Evolutionary conservation across 1,284 basidiomycete genomes (phyloP).

Genomic region (Ganoderma meredithae): DNA sequence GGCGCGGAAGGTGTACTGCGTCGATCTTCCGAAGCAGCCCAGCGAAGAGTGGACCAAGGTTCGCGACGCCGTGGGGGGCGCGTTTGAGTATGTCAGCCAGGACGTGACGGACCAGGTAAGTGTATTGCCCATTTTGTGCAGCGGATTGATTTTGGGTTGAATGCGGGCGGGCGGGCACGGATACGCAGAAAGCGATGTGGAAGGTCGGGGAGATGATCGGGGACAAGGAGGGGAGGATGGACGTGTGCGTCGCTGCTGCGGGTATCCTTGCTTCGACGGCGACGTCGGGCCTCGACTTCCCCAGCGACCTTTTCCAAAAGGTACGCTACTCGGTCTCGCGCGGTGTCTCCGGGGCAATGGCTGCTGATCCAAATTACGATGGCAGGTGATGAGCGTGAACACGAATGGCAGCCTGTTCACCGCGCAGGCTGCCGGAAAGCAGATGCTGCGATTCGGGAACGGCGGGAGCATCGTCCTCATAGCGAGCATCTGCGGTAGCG

Average conservation of each 20-base stretch:
- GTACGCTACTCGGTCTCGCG: conserved; percentile 42
- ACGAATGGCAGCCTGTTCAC: conserved; percentile 79
- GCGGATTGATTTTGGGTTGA: no score
- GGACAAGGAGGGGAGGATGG: conserved; percentile 68
- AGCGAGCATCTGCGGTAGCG: conserved; percentile 85
- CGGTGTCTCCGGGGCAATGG: not conserved
- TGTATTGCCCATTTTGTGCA: not conserved
- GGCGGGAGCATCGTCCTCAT: conserved; percentile 84
- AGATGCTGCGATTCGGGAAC: conserved; percentile 75
- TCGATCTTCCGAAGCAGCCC: conserved; percentile 74
- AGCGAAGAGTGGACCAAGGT: conserved; percentile 72
- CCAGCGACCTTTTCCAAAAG: conserved; percentile 72
- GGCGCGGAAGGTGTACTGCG: conserved; percentile 76
- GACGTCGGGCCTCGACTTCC: conserved; percentile 47
- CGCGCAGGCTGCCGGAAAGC: conserved; percentile 79
- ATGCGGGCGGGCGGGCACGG: not conserved
- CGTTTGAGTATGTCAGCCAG: conserved; percentile 69
- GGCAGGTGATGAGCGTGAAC: conserved; percentile 77
- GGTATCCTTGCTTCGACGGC: conserved; percentile 52
- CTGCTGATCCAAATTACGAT: not conserved
- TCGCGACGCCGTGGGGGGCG: conserved; percentile 46
- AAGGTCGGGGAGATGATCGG: conserved; percentile 60
- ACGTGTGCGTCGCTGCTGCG: conserved; percentile 79
- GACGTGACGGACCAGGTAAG: conserved; percentile 69
- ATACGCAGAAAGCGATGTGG: conserved; percentile 52